Evolutionary conservation across 495 filamentous ascomycete genomes (phyloP).

Genomic region (Penicillium cinerascens): DNA sequence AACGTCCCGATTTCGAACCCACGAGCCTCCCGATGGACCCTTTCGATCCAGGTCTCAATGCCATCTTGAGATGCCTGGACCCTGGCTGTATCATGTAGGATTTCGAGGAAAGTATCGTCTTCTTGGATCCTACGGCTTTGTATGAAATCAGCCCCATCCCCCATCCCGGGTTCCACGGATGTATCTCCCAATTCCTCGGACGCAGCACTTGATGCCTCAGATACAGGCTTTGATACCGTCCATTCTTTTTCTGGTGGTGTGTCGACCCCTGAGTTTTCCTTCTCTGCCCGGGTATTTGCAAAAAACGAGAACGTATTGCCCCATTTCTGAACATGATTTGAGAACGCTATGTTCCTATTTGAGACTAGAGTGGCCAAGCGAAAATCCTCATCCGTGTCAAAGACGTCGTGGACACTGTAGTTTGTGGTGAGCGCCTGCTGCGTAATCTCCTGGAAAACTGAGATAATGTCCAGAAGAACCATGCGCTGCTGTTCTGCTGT

Average conservation of each 20-base stretch:
- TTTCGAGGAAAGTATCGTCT: slow-evolving; percentile 21
- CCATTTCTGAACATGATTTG: slow-evolving; percentile 28
- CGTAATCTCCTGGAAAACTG: slow-evolving; percentile 39
- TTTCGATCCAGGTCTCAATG: slow-evolving; percentile 32
- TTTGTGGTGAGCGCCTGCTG: slow-evolving; percentile 38
- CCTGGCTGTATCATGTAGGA: slow-evolving; percentile 13
- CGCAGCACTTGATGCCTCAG: no score
- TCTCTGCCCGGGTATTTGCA: background rate
- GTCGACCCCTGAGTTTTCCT: no score
- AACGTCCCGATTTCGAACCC: slow-evolving; percentile 43
- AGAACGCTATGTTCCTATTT: slow-evolving; percentile 39
- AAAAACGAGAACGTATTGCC: slow-evolving; percentile 43
- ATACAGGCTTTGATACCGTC: no score
- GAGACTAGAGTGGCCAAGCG: slow-evolving; percentile 47
- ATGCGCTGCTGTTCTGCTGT: slow-evolving; percentile 39
- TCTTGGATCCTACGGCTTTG: background rate
- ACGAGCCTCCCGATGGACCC: slow-evolving; percentile 24
- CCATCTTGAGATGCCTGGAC: slow-evolving; percentile 4
- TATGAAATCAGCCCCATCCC: background rate
- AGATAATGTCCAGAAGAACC: slow-evolving; percentile 41
- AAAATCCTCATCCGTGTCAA: slow-evolving; percentile 27
- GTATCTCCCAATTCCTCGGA: no score
- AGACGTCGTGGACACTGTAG: slow-evolving; percentile 39
- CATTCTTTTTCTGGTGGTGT: no score
- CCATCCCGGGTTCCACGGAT: no score